A percentile compares a stretch with the other conserved stretches of the same genome.
phyloP scores from a whole-genome alignment of 2,329 filamentous ascomycete species.

The Arthrobotrys entomopaga region DNA sequence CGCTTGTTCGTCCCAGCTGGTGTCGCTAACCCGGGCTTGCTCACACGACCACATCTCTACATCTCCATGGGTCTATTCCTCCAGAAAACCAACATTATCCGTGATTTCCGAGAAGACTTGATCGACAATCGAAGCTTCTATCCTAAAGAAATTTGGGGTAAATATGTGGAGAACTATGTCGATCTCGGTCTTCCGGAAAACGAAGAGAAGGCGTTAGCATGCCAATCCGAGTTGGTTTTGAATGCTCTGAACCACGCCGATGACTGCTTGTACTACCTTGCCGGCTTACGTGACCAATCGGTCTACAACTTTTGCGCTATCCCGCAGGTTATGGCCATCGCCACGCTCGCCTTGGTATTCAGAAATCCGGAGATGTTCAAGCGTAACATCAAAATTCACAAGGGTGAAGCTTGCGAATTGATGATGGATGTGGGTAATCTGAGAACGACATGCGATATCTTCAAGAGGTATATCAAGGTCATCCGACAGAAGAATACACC shows the following conservation, averaged over 20 bases:
- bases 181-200: conserved; percentile 88
- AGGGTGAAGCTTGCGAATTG: conserved; percentile 88
- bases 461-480: conserved; percentile 78
- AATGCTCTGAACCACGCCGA: conserved; percentile 87
- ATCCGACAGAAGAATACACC: conserved; percentile 96
- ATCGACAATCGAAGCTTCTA: conserved; percentile 90
- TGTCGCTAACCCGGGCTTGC: conserved; percentile 84
- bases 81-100: conserved; percentile 98
- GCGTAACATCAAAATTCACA: conserved; percentile 93
- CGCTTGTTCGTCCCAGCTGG: conserved; percentile 86
- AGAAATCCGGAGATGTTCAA: conserved; percentile 87
- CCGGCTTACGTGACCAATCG: conserved; percentile 91
- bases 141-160: conserved; percentile 96
- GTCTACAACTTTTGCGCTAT: conserved; percentile 99
- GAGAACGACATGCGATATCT: conserved; percentile 80
- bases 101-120: conserved; percentile 90
- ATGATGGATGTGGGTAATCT: conserved; percentile 96
- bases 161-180: conserved; percentile 88
- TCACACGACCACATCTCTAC: conserved; percentile 80
- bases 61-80: conserved; percentile 98
- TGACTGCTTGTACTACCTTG: conserved; percentile 97
- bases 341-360: conserved; percentile 90
- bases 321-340: conserved; percentile 96
- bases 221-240: conserved; percentile 92
- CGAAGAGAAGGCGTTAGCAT: conserved; percentile 79